Conservation (phyloP, 2,329 filamentous ascomycete species). For the Grosmannia huntii region DNA sequence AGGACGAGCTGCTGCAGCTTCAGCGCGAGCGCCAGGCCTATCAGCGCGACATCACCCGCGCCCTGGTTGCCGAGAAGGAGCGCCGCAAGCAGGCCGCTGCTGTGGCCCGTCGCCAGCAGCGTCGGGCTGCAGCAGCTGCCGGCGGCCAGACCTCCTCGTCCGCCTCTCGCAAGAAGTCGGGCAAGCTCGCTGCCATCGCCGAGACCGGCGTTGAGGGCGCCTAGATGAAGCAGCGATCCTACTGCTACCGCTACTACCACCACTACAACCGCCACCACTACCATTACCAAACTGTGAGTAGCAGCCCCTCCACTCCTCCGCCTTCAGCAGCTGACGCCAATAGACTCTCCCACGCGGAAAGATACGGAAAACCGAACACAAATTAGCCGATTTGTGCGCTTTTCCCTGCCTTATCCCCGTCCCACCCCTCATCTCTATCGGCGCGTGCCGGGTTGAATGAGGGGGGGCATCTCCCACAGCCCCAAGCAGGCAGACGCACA, state of each 20-base stretch:
- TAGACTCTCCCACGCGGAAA: background rate
- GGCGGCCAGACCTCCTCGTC: background rate
- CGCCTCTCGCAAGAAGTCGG: slow-evolving; percentile 29
- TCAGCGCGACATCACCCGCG: slow-evolving; percentile 39
- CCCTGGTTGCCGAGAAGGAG: slow-evolving; percentile 42
- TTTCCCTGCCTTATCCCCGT: background rate
- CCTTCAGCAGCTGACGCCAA: background rate
- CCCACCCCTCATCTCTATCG: background rate
- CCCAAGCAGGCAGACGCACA: background rate
- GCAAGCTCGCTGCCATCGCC: slow-evolving; percentile 41
- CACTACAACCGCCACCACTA: background rate
- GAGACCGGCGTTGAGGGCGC: slow-evolving; percentile 21
- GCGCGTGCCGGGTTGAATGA: background rate
- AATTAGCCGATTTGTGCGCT: background rate
- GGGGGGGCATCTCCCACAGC: background rate
- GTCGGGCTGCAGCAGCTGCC: background rate
- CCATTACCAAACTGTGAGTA: background rate
- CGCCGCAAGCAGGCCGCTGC: slow-evolving; percentile 28
- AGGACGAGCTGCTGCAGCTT: slow-evolving; percentile 35
- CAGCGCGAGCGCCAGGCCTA: slow-evolving; percentile 37
- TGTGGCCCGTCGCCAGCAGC: slow-evolving; percentile 20
- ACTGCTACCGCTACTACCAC: background rate
- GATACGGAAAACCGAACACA: background rate
- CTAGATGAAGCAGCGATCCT: background rate
- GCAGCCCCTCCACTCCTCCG: background rate